Evolutionary conservation across 805 yeast genomes (phyloP).

Genomic region (Pichia nanzhaoensis): DNA sequence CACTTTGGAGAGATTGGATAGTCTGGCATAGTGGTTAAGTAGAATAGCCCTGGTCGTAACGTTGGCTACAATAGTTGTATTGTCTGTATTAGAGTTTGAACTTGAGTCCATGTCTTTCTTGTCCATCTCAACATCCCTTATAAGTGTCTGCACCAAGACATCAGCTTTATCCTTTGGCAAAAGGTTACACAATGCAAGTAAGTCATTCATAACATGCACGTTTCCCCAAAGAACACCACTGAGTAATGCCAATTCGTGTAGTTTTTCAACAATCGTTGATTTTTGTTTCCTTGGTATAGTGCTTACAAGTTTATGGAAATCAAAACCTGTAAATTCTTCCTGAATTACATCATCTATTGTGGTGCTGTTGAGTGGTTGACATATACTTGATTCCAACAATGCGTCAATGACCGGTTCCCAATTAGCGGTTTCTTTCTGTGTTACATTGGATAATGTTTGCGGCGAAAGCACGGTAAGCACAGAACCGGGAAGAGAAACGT

Average conservation of each 20-base stretch:
- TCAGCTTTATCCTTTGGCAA: slow-evolving; percentile 17
- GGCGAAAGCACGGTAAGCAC: slow-evolving; percentile 34
- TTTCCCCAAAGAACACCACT: slow-evolving; percentile 20
- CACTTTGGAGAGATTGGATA: slow-evolving; percentile 32
- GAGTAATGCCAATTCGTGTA: slow-evolving; percentile 32
- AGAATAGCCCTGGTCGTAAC: slow-evolving; percentile 38
- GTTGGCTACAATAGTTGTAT: slow-evolving; percentile 23
- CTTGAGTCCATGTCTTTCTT: not conserved
- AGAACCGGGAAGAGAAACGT: slow-evolving; percentile 30
- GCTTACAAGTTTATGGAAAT: slow-evolving; percentile 32
- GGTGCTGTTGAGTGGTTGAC: slow-evolving; percentile 3
- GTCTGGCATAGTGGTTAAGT: slow-evolving; percentile 39
- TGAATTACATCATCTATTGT: not conserved
- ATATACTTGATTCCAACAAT: slow-evolving; percentile 16
- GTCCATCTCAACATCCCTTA: slow-evolving; percentile 21
- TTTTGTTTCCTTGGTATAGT: slow-evolving; percentile 37
- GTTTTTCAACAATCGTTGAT: slow-evolving; percentile 27
- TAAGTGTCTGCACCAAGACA: slow-evolving; percentile 30
- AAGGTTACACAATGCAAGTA: slow-evolving; percentile 29
- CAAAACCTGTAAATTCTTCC: slow-evolving; percentile 31
- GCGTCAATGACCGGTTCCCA: slow-evolving; percentile 42
- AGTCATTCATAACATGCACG: slow-evolving; percentile 31
- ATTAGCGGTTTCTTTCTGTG: slow-evolving; percentile 34
- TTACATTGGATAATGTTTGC: slow-evolving; percentile 34
- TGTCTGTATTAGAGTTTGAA: not conserved